Base-by-base conservation (phyloP, 2,329 filamentous ascomycete genomes). In the Colletotrichum sp. region DNA sequence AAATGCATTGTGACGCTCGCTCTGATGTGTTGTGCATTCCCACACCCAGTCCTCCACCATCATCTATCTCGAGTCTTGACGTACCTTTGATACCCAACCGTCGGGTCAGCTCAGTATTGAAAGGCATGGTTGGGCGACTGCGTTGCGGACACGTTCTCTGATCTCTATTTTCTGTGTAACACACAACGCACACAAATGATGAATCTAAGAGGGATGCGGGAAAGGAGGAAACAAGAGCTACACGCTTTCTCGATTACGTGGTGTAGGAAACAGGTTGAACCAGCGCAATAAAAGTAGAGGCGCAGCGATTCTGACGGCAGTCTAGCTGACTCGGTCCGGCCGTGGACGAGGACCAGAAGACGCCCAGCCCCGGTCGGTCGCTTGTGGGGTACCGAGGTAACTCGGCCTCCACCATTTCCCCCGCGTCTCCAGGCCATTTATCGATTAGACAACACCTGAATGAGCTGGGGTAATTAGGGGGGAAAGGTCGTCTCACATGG, bases 61-160 rank as follows among this genome's bases (percentile, higher is more conserved):
- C 39, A 24, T 18, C 36, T 21, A 39, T 52, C 43, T 52, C n/a
- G 43, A 52, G 65, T 30, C 39, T 63, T 34, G 65, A 76, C 80
- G 71, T 83, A 87, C 86, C 86, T 83, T 84, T 85, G 81, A 92
- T 92, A 85, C 90, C 90, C 80, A 92, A 87, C 63, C 86, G 87
- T 81, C 89, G 88, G 73, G 90, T 92, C 77, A 92, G 84, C 80
- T 90, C 88, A 77, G 90, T 92, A 78, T 90, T 82, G 83, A 91
- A 88, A 80, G 90, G 89, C 90, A 92, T 92, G 74, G 75, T 78
- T 85, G 79, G 75, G 70, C 76, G 43, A 21, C 52, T 77, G 66
- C 9, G 5, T 15, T 6, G 73, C n/a, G 57, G 57, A 43, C 57
- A 63, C 57, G 24, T 65, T 72, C 57, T 72, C 55, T 70, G 61